A percentile compares a stretch with the other conserved stretches of the same genome.
Conservation (phyloP, 2,329 filamentous ascomycete species). For the Botrytis pseudocinerea region DNA sequence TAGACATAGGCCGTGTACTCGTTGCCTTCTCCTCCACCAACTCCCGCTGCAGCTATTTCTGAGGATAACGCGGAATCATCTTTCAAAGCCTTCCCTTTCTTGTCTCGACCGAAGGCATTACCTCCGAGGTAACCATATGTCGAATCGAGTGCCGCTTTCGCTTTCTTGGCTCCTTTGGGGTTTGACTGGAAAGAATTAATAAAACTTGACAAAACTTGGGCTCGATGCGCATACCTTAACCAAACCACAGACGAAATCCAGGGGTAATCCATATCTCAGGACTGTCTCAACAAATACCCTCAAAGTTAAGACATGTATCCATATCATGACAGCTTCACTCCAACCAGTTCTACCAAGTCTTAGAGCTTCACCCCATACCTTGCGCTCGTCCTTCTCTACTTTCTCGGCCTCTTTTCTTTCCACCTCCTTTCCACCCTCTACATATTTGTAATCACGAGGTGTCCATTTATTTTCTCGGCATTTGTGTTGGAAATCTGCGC, state of each 20-base stretch:
- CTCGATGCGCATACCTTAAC: conserved; percentile 64
- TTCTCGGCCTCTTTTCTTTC: conserved; percentile 85
- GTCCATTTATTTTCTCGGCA: conserved; percentile 93
- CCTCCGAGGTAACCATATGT: conserved; percentile 90
- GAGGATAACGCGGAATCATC: conserved; percentile 78
- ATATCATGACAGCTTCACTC: conserved; percentile 94
- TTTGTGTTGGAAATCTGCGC: conserved; percentile 85
- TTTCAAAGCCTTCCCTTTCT: conserved; percentile 87
- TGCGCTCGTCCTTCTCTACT: conserved; percentile 80
- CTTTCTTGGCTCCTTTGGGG: conserved; percentile 77
- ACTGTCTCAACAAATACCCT: conserved; percentile 97
- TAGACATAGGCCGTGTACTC: conserved; percentile 97
- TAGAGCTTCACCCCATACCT: conserved; percentile 89
- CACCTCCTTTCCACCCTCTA: conserved; percentile 84
- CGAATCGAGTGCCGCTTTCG: conserved; percentile 75
- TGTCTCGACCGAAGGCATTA: conserved; percentile 91
- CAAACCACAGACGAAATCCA: conserved; percentile 84
- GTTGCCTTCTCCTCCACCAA: conserved; percentile 66
- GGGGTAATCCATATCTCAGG: conserved; percentile 87
- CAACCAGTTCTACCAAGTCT: conserved; percentile 87
- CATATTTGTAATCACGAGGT: conserved; percentile 90
- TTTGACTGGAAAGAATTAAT: conserved; percentile 61
- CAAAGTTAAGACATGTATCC: conserved; percentile 87
- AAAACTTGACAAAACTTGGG: not conserved
- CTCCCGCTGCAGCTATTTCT: conserved; percentile 78